These are phyloP conservation scores for Sclerotinia borealis DNA, from an alignment of 2,329 filamentous ascomycete genomes.

Conservation along the genomic window DNA sequence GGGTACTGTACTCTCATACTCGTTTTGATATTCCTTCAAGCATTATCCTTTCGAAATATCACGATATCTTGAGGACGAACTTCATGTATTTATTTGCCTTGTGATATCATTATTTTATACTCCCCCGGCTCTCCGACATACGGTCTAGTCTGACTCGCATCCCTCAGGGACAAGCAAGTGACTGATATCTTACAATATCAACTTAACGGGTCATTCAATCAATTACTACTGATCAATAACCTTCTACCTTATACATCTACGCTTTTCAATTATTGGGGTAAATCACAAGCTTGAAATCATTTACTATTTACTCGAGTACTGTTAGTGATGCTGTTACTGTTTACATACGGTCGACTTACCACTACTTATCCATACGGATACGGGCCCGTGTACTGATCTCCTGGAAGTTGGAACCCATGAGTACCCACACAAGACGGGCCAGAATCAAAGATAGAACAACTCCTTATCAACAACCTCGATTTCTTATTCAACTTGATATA, in stretches of 20 bases:
- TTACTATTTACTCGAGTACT: too few species aligned
- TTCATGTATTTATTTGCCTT: background rate
- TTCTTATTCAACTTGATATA: background rate
- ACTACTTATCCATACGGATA: too few species aligned
- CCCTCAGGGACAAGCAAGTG: background rate
- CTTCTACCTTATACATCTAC: background rate
- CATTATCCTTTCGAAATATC: too few species aligned
- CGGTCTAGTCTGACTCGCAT: constrained; percentile 3
- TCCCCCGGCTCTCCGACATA: background rate
- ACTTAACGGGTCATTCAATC: background rate
- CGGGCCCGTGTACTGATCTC: too few species aligned
- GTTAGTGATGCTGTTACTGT: too few species aligned
- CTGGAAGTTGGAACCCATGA: background rate
- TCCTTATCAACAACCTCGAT: constrained; percentile 8
- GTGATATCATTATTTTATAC: constrained; percentile 4
- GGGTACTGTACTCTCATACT: too few species aligned
- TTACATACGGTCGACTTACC: background rate
- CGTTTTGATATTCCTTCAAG: too few species aligned
- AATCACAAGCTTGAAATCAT: constrained; percentile 5
- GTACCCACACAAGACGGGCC: background rate
- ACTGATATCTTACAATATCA: constrained; percentile 11
- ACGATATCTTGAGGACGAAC: background rate
- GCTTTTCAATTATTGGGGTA: background rate
- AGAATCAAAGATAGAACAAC: background rate
- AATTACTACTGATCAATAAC: background rate